Conservation (phyloP, 768 basidiomycete genomes). For the Kondoa subrosea region DNA sequence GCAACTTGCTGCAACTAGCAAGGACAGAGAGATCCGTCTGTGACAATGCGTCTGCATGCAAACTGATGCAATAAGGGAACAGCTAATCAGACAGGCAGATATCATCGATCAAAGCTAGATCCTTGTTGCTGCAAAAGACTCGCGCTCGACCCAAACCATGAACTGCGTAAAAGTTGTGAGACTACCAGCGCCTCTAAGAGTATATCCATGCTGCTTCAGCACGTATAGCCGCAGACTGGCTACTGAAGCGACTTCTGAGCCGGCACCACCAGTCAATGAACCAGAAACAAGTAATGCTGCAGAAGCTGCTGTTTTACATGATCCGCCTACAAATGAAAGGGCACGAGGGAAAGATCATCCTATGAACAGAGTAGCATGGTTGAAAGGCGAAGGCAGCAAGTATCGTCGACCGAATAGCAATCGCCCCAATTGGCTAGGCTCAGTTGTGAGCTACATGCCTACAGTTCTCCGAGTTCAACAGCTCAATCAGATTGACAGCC, state of each 20-base stretch:
- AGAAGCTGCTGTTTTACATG: background rate
- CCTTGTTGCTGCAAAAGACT: too few relatives aligned
- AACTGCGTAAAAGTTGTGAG: background rate
- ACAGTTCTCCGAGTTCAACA: background rate
- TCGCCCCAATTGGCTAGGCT: constrained; percentile 8
- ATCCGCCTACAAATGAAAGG: background rate
- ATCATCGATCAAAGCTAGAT: too few relatives aligned
- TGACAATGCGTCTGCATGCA: too few relatives aligned
- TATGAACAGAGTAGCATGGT: background rate
- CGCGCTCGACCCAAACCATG: background rate
- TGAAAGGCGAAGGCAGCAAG: background rate
- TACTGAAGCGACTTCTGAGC: background rate
- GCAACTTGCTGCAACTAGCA: too few relatives aligned
- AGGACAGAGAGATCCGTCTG: too few relatives aligned
- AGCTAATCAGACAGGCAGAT: too few relatives aligned
- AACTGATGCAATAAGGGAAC: too few relatives aligned
- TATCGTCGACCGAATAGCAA: background rate
- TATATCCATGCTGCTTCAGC: background rate
- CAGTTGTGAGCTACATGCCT: background rate
- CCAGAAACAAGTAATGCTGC: background rate
- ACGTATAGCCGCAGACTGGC: background rate
- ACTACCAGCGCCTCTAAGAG: background rate
- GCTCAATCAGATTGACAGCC: constrained; percentile 40
- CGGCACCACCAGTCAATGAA: background rate
- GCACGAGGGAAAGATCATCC: background rate